Conservation (phyloP, 2,329 filamentous ascomycete genomes). For the Fusarium liriodendri region DNA sequence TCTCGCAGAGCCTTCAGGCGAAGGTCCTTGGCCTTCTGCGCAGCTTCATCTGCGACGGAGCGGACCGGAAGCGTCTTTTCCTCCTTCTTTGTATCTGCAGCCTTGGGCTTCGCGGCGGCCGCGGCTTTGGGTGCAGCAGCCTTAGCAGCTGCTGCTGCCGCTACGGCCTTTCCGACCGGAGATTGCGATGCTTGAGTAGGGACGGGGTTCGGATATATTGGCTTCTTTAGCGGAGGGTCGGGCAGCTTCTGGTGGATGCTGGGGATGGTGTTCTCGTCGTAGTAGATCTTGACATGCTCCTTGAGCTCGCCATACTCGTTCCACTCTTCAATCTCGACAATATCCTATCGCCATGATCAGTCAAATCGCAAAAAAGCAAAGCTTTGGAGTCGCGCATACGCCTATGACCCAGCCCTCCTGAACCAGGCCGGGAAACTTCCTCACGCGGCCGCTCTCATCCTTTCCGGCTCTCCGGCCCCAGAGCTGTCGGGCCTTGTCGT, state of each 20-base stretch:
- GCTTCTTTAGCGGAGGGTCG: conserved; percentile 43
- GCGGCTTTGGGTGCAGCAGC: conserved; percentile 38
- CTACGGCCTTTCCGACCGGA: conserved; percentile 37
- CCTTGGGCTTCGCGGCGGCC: conserved; percentile 20
- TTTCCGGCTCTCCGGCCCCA: conserved; percentile 89
- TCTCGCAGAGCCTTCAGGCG: conserved; percentile 64
- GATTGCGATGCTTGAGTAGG: conserved; percentile 35
- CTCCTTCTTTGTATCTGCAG: conserved; percentile 39
- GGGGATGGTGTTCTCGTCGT: conserved; percentile 71
- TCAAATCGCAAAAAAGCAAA: not conserved
- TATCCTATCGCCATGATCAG: conserved; percentile 69
- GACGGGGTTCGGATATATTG: conserved; percentile 45
- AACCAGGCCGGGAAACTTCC: conserved; percentile 89
- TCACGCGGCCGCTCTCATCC: conserved; percentile 66
- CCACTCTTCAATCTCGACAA: conserved; percentile 97
- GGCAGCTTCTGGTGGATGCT: conserved; percentile 64
- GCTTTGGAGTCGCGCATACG: conserved; percentile 65
- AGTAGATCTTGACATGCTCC: conserved; percentile 79
- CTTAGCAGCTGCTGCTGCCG: conserved; percentile 29
- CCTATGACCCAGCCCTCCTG: conserved; percentile 88
- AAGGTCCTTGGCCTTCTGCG: conserved; percentile 71
- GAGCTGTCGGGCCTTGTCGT: conserved; percentile 87
- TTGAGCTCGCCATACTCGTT: conserved; percentile 98
- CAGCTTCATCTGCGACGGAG: conserved; percentile 73
- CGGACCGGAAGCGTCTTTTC: conserved; percentile 57